These are phyloP conservation scores for Pichia pseudocactophila DNA, from an alignment of 805 yeast genomes.

Conservation along the genomic window DNA sequence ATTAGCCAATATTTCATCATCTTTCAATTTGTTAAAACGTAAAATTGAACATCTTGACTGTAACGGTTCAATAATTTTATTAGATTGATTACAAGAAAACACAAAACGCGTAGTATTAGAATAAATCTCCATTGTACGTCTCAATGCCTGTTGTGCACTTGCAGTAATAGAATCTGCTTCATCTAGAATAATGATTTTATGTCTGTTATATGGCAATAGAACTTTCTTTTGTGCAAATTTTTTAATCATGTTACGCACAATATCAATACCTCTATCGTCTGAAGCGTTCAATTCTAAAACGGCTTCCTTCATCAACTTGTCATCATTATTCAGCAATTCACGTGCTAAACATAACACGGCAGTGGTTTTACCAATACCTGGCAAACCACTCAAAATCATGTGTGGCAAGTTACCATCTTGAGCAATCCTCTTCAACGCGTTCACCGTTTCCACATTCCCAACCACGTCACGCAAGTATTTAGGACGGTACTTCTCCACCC, in stretches of 20 bases:
- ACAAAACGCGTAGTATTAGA: conserved; percentile 96
- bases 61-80: conserved; percentile 91
- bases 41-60: conserved; percentile 95
- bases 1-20: conserved; percentile 76
- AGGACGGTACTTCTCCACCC: conserved; percentile 97
- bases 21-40: conserved; percentile 71
- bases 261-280: conserved; percentile 96
- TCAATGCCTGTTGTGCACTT: conserved; percentile 90
- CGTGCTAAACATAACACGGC: conserved; percentile 84
- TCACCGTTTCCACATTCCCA: conserved; percentile 87
- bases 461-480: conserved; percentile 71
- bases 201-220: conserved; percentile 77
- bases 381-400: conserved; percentile 88
- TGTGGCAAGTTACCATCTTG: conserved; percentile 96
- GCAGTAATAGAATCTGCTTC: conserved; percentile 98
- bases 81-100: conserved; percentile 94
- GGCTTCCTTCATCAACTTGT: conserved; percentile 44
- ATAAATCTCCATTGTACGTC: conserved; percentile 92
- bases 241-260: conserved; percentile 87
- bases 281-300: conserved; percentile 91
- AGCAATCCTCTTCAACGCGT: conserved; percentile 74
- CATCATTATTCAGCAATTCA: conserved; percentile 62
- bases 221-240: conserved; percentile 94
- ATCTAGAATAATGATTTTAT: conserved; percentile 86
- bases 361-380: conserved; percentile 97